Base-by-base conservation (phyloP, 257 asterid genomes). In the Capsicum chinense region DNA sequence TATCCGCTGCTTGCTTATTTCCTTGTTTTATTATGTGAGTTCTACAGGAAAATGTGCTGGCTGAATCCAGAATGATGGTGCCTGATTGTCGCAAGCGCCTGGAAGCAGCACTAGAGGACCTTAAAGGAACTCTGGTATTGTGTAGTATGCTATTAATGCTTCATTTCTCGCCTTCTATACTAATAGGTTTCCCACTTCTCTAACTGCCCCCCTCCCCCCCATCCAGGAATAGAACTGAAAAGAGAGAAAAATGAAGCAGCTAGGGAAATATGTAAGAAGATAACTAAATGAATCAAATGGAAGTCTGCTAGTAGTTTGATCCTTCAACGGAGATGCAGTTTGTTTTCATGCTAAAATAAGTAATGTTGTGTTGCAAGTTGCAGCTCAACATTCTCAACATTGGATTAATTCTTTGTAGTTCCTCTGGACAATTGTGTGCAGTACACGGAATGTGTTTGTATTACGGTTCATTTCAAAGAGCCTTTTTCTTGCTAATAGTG, bases 1-100 rank as follows among this genome's bases (percentile, higher is more conserved):
- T 74, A 50, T 50, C 47, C 81, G 3, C 19, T 50, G 47, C 57
- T 74, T 50, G 52, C 81, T 52, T 50, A 19, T 73, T 73, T 47
- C 3, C 16, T 73, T 73, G 39, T 48, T 19, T 47, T 44, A 7
- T 13, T 85, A 10, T 56, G 76, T 76, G 83, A 44, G 78, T 79
- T 57, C 13, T 88, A 86, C 89, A 94, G 98, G 99, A 95, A 86
- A 94, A 94, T 68, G 99, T 95, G 84, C 85, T 95, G 88, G 94
- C 95, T 83, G 99, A 95, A 87, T 95, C 99, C 64, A 91, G 97
- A 86, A 95, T 95, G 99, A 95, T 94, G 99, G 89, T 95, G 68
- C 99, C 99, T 21, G 99, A 95, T 85, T 94, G 97, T 87, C 93
- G 83, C 88, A 94, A 95, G 91, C 97, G 97, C 16, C 88, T 95